Conservation (phyloP, 352 stramenopile species). For the Phytophthora syringae region DNA sequence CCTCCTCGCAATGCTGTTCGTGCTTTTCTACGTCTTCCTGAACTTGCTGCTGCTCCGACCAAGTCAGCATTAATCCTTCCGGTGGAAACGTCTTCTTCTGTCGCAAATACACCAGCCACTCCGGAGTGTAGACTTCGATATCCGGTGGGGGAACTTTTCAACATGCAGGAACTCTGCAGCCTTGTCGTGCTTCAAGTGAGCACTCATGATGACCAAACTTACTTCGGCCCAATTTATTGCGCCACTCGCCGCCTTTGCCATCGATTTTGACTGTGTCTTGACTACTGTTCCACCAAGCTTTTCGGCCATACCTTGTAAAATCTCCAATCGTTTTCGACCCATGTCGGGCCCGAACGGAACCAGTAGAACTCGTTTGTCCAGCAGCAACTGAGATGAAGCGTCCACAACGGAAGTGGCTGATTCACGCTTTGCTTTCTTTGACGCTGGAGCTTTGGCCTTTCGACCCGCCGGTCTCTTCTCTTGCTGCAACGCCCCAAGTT, state of each 20-base stretch:
- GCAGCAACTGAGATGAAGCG: conserved; percentile 29
- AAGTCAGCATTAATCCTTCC: conserved; percentile 38
- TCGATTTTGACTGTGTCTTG: conserved; percentile 10
- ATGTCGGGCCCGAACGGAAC: conserved; percentile 68
- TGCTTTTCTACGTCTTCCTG: conserved; percentile 38
- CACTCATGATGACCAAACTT: conserved; percentile 56
- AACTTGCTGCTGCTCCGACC: conserved; percentile 42
- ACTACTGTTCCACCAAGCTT: conserved; percentile 60
- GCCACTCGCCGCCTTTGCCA: neutral
- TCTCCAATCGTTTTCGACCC: conserved; percentile 65
- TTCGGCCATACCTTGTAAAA: conserved; percentile 64
- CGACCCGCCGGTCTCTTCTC: conserved; percentile 24
- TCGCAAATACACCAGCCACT: conserved; percentile 69
- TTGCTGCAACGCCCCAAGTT: conserved; percentile 30
- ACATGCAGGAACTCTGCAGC: conserved; percentile 37
- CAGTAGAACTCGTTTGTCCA: conserved; percentile 52
- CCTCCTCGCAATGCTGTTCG: conserved; percentile 30
- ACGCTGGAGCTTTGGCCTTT: conserved; percentile 30
- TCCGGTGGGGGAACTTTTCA: conserved; percentile 39
- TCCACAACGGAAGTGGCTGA: conserved; percentile 2
- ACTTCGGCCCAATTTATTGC: conserved; percentile 51
- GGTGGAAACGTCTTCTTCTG: conserved; percentile 49
- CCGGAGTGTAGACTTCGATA: conserved; percentile 56
- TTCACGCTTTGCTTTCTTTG: conserved; percentile 33
- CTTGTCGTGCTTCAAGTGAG: conserved; percentile 47